Conservation (phyloP, 2,329 filamentous ascomycete genomes). For the Colletotrichum euphorbiae region DNA sequence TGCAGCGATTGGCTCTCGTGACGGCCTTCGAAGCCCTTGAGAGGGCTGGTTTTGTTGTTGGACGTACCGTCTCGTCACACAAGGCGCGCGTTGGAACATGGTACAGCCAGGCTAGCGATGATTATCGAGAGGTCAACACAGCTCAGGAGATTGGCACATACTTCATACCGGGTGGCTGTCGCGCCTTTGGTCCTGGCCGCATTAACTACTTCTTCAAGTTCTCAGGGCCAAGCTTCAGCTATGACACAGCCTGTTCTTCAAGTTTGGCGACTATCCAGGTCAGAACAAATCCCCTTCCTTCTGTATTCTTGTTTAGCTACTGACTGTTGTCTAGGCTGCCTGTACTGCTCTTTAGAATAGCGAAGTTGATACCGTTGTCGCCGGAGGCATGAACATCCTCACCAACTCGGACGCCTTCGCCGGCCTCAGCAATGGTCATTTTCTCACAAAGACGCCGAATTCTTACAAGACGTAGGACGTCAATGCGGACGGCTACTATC, state of each 20-base stretch:
- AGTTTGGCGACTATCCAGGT: conserved; percentile 30
- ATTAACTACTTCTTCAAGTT: conserved; percentile 47
- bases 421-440: conserved; percentile 53
- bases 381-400: conserved; percentile 72
- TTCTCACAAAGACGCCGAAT: neutral
- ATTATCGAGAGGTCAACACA: conserved; percentile 73
- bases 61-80: conserved; percentile 51
- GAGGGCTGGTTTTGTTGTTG: conserved; percentile 63
- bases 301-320: no score
- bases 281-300: no score
- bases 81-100: conserved; percentile 52
- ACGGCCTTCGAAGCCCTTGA: conserved; percentile 75
- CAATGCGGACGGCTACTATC: neutral
- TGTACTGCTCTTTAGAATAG: conserved; percentile 71
- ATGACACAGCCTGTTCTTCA: conserved; percentile 45
- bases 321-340: conserved; percentile 30
- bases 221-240: conserved; percentile 41
- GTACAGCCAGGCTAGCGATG: conserved; percentile 73
- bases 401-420: conserved; percentile 74
- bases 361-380: conserved; percentile 72
- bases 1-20: conserved; percentile 64
- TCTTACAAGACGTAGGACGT: neutral
- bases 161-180: conserved; percentile 45
- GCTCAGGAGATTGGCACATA: conserved; percentile 60
- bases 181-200: conserved; percentile 49